phyloP scores from a whole-genome alignment of 202 grass and related monocot species.

The Panicum virgatum region DNA sequence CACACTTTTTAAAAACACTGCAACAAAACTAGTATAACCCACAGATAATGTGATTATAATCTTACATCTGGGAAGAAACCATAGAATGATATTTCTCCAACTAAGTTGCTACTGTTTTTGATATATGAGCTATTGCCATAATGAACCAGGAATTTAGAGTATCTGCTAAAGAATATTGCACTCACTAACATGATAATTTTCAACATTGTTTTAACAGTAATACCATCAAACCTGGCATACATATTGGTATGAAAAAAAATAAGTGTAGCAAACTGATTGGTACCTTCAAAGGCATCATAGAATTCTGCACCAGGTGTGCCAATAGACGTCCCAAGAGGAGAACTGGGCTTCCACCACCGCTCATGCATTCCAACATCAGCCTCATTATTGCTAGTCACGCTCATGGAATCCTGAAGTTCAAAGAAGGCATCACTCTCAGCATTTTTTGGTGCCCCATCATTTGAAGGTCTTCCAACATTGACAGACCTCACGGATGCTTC shows the following conservation, averaged over 20 bases:
- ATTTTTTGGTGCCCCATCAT: conserved; percentile 32
- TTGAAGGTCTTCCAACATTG: conserved; percentile 30
- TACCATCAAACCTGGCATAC: not conserved
- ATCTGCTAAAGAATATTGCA: not conserved
- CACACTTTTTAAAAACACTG: not conserved
- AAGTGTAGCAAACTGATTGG: conserved; percentile 4
- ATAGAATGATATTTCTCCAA: not conserved
- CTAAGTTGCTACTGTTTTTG: not conserved
- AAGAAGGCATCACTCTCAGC: conserved; percentile 55
- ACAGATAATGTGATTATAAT: not conserved
- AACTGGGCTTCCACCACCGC: conserved; percentile 53
- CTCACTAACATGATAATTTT: not conserved
- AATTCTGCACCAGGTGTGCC: conserved; percentile 69
- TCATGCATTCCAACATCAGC: conserved; percentile 49
- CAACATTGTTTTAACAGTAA: not conserved
- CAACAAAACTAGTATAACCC: not conserved
- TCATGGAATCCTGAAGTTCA: conserved; percentile 67
- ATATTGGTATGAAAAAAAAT: not conserved
- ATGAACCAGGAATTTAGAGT: not conserved
- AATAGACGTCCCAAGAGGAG: conserved; percentile 41
- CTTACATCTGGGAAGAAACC: not conserved
- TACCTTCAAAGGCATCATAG: conserved; percentile 96
- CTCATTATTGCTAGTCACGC: conserved; percentile 58
- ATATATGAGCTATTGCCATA: not conserved
- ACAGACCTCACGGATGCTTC: conserved; percentile 31